Evolutionary conservation across 768 basidiomycete genomes (phyloP).

Genomic region (Mycena belliarum): DNA sequence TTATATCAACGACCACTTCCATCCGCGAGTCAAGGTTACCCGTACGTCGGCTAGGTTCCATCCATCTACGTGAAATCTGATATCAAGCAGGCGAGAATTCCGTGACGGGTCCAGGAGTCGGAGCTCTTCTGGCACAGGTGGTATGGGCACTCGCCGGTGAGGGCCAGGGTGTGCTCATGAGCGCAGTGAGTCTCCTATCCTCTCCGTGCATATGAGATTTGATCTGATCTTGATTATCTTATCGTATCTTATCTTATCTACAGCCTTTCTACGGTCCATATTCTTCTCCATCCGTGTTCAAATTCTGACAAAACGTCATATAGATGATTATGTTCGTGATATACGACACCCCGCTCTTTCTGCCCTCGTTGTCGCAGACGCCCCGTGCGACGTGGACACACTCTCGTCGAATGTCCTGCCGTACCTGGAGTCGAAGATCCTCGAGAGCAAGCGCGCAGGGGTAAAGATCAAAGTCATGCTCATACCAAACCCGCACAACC

Average conservation of each 20-base stretch:
- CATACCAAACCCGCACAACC: conserved; percentile 34
- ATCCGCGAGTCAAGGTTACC: conserved; percentile 13
- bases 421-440: conserved; percentile 24
- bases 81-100: conserved; percentile 15
- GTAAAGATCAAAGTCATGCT: conserved; percentile 27
- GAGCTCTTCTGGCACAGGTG: conserved; percentile 16
- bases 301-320: no score
- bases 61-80: neutral
- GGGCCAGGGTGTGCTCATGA: conserved; percentile 19
- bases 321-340: conserved; percentile 22
- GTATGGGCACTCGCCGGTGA: conserved; percentile 19
- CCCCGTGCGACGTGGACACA: conserved; percentile 5
- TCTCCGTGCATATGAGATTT: no score
- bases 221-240: no score
- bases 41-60: neutral
- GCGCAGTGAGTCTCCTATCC: conserved; percentile 6
- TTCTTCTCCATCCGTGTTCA: neutral
- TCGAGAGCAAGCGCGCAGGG: conserved; percentile 18
- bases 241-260: neutral
- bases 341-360: conserved; percentile 13
- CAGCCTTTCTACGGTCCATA: conserved; percentile 14
- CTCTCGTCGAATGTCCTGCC: conserved; percentile 21
- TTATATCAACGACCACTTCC: conserved; percentile 22
- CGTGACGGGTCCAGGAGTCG: conserved; percentile 18
- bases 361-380: conserved; percentile 1